Conservation (phyloP, 257 asterid genomes). For the Salvia miltiorrhiza region DNA sequence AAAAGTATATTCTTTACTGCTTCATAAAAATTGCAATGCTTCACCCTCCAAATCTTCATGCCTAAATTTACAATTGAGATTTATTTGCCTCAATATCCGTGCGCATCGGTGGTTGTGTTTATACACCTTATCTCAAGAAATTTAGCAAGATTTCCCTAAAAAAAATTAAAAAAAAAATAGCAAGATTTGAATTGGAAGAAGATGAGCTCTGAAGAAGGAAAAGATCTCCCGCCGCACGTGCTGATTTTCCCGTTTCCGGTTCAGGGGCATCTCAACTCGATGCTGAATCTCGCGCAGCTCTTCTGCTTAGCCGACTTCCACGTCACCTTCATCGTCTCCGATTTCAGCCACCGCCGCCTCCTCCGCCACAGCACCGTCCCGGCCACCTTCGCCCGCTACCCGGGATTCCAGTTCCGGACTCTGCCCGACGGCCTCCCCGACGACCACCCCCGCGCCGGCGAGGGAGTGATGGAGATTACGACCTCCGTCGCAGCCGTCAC, state of each 20-base stretch:
- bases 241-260: conserved; percentile 62
- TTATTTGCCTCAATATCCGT: too few relatives aligned
- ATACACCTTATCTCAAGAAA: too few relatives aligned
- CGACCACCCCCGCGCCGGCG: conserved; percentile 51
- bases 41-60: too few relatives aligned
- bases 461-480: conserved; percentile 3
- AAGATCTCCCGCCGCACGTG: conserved; percentile 68
- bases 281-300: conserved; percentile 65
- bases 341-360: conserved; percentile 48
- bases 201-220: too few relatives aligned
- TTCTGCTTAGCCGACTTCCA: conserved; percentile 45
- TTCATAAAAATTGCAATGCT: too few relatives aligned
- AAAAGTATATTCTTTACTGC: too few relatives aligned
- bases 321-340: conserved; percentile 55
- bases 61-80: too few relatives aligned
- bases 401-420: conserved; percentile 41
- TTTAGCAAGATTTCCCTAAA: too few relatives aligned
- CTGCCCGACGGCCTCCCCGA: conserved; percentile 53
- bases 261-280: conserved; percentile 69
- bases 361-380: conserved; percentile 41
- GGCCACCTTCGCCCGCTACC: conserved; percentile 36
- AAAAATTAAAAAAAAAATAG: too few relatives aligned
- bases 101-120: too few relatives aligned
- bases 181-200: too few relatives aligned
- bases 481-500: too few relatives aligned